Evolutionary conservation across 2,329 filamentous ascomycete genomes (phyloP), one percentile per base, ranked within the genome.

Genomic region (Trichoderma sp.): DNA sequence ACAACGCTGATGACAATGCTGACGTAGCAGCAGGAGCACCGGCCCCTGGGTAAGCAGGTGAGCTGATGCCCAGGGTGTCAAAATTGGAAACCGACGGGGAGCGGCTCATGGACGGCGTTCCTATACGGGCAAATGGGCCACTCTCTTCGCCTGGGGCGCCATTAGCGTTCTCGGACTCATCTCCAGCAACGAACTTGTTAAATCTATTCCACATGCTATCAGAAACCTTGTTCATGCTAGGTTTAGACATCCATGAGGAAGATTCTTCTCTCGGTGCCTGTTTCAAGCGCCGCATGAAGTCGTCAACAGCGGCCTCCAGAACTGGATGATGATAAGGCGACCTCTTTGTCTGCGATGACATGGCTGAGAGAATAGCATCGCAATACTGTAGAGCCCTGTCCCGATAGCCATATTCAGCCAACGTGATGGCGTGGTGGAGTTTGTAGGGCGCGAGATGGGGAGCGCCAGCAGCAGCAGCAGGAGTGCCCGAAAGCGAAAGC

Each of bases 151-250:
- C 87, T 66, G 85, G 85, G 0, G 87, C 88, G 11, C 84, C 84
- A 40, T 85, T 84, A 63, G 93, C 91, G 69, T 87, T 89, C 69
- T 96, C 93, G 64, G 88, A 88, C 67, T 98, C 95, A 70, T 97
- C 95, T 16, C 96, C 96, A 63, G 92, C 90, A 71, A 99, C 94
- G 76, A 99, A 99, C 76, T 94, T 97, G 81, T 94, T 98, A 81
- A 99, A 97, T 70, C 92, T 93, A 72, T 90, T 94, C 87, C 93
- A 94, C 77, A 98, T 89, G 40, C 92, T 93, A 71, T 92, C 94
- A 2, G 94, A 96, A 0, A 98, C 93, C 80, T 96, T 97, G 79
- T 96, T 94, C 87, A 98, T 96, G 79, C 89, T 97, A 7, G 95
- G 94, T 79, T 96, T 97, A 1, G 93, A 91, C 64, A 99, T 96